phyloP scores from a whole-genome alignment of 805 yeast species.

The Maudiozyma serrabonitensis region DNA sequence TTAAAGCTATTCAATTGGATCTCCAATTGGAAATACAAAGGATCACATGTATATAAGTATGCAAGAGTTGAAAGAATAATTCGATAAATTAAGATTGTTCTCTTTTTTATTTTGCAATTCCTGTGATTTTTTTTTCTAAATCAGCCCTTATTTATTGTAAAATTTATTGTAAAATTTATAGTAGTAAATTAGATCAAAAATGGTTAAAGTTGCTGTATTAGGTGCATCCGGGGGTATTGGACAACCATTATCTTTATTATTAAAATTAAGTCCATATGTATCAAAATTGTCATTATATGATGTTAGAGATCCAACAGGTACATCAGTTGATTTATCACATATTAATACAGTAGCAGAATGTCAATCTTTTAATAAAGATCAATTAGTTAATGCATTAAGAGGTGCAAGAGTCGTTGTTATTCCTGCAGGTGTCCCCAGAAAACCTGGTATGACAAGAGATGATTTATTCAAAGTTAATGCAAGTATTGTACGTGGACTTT shows the following conservation, averaged over 20 bases:
- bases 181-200: neutral
- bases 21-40: no score
- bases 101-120: no score
- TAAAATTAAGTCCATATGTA: constrained; percentile 83
- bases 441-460: constrained; percentile 98
- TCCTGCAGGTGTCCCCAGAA: constrained; percentile 98
- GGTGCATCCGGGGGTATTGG: constrained; percentile 96
- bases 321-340: constrained; percentile 91
- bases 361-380: constrained; percentile 77
- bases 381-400: constrained; percentile 57
- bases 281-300: constrained; percentile 81
- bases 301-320: constrained; percentile 88
- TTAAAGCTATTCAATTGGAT: no score
- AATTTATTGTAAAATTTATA: no score
- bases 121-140: no score
- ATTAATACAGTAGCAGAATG: constrained; percentile 86
- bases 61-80: no score
- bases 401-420: constrained; percentile 70
- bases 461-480: constrained; percentile 95
- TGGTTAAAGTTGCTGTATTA: constrained; percentile 58
- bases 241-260: constrained; percentile 71
- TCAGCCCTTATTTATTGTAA: no score
- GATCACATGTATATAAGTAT: no score
- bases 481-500: constrained; percentile 85
- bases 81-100: no score